phyloP scores from a whole-genome alignment of 768 basidiomycete genomes.

The Calocybe cyanea region DNA sequence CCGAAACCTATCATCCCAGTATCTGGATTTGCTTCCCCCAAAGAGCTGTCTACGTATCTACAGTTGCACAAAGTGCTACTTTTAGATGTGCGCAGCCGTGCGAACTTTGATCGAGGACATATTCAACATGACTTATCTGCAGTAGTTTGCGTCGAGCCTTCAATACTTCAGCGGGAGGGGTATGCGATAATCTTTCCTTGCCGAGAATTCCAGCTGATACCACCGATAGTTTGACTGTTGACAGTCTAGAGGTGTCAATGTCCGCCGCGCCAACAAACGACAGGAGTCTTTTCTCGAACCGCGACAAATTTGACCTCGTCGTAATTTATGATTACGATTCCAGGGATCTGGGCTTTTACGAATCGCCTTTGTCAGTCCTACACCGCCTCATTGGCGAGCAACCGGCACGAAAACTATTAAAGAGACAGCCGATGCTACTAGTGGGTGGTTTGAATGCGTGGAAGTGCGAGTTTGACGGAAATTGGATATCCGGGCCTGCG shows the following conservation, averaged over 20 bases:
- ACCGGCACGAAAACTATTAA: constrained; percentile 68
- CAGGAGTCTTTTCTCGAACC: constrained; percentile 70
- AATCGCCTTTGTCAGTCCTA: constrained; percentile 55
- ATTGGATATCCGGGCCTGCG: constrained; percentile 18
- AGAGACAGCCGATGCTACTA: constrained; percentile 76
- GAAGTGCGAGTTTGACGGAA: constrained; percentile 53
- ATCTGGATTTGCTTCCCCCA: constrained; percentile 57
- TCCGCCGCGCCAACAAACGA: constrained; percentile 68
- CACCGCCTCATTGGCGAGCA: constrained; percentile 68
- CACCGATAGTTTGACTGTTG: constrained; percentile 54
- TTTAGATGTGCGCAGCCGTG: constrained; percentile 78
- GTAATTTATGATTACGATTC: constrained; percentile 78
- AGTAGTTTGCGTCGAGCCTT: constrained; percentile 83
- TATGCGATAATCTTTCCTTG: constrained; percentile 32
- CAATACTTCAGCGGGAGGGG: constrained; percentile 65
- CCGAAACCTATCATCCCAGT: constrained; percentile 49
- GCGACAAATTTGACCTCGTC: constrained; percentile 86
- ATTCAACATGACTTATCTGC: constrained; percentile 47
- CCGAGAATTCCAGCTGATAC: constrained; percentile 3
- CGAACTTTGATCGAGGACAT: constrained; percentile 71
- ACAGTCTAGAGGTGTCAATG: constrained; percentile 71
- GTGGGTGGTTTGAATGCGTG: constrained; percentile 84
- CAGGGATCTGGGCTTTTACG: constrained; percentile 42
- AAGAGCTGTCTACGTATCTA: constrained; percentile 56
- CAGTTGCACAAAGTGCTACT: constrained; percentile 61